Base-by-base conservation (phyloP, 805 yeast genomes). In the Candida schatavii region DNA sequence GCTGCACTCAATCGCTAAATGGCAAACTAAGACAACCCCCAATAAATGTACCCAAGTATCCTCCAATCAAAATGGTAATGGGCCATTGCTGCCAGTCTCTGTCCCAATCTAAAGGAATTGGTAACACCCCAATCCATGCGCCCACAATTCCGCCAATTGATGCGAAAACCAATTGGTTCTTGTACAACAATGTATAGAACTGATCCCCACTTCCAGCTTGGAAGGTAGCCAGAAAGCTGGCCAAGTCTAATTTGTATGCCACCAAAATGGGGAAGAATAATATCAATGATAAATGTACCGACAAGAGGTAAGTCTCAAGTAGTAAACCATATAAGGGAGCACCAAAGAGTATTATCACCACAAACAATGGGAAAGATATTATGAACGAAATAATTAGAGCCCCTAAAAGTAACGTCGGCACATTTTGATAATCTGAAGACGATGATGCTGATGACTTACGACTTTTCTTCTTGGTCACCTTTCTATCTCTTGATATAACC, bases 51-150 rank as follows among this genome's bases (percentile, higher is more conserved):
- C 97, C 97, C 0, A 70, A 25, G 53, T 87, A 88, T 0, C 81
- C 81, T 2, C 98, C 97, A 6, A 77, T 72, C 11, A 91, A 68
- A 33, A 91, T 72, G 0, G 98, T 91, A 41, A 88, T 78, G 5
- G 99, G 99, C 95, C 97, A 91, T 40, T 72, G 75, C 62, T 91
- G 99, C 99, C 99, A 91, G 20, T 85, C 87, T 53, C 98, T 75
- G 59, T 91, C 99, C 99, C 99, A 91, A 62, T 91, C 99, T 45
- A 93, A 71, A 0, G 98, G 97, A 44, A 93, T 89, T 1, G 96
- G 98, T 28, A 87, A 62, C 2, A 91, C 96, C 13, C 98, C 97
- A 1, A 88, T 50, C 98, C 98, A 91, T 5, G 90, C 80, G 1
- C 97, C 96, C 9, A 84, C 44, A 1, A 64, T 32, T 2, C 57